phyloP scores from a whole-genome alignment of 148 eudicot species.

The Rhododendron simsii region DNA sequence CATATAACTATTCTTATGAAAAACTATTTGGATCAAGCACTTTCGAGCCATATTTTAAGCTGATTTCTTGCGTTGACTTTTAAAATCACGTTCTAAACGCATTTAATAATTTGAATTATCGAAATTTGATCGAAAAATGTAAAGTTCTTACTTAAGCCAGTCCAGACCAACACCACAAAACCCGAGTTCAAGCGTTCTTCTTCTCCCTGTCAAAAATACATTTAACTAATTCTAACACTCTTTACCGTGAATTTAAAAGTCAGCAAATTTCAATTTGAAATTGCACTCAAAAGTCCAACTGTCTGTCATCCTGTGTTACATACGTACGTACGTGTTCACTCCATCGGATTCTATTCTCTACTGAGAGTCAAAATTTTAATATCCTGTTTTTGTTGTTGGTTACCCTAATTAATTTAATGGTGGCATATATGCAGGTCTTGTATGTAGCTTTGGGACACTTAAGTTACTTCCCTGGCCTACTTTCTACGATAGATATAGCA shows the following conservation, averaged over 20 bases:
- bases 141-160: background rate
- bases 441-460: background rate
- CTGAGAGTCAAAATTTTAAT: no score
- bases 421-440: background rate
- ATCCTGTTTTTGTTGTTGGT: background rate
- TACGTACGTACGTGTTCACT: background rate
- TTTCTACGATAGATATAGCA: background rate
- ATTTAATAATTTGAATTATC: rapidly evolving
- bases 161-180: background rate
- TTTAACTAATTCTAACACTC: background rate
- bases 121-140: no score
- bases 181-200: background rate
- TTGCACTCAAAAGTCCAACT: background rate
- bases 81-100: no score
- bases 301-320: background rate
- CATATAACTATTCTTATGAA: no score
- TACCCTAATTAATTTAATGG: background rate
- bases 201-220: background rate
- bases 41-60: no score
- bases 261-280: background rate
- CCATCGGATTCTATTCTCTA: background rate
- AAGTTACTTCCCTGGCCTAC: background rate
- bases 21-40: no score
- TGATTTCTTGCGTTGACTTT: rapidly evolving
- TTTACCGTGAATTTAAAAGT: background rate